phyloP scores from a whole-genome alignment of 2,329 filamentous ascomycete species.

The Neofusicoccum kwambonambiense region DNA sequence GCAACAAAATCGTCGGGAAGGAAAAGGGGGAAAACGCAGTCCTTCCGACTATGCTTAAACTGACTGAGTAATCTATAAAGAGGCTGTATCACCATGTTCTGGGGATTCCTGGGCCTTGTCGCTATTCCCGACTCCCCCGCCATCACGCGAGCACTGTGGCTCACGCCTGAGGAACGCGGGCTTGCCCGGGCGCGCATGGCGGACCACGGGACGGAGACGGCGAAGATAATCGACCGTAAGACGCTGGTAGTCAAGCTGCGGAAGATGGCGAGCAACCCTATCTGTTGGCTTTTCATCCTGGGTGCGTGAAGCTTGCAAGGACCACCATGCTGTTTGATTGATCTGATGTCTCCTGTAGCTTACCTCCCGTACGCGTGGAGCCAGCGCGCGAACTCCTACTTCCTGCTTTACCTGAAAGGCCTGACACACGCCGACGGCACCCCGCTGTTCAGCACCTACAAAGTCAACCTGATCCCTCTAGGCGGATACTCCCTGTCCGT shows the following conservation, averaged over 20 bases:
- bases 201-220: not conserved
- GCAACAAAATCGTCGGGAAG: too few species aligned
- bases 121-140: slow-evolving; percentile 20
- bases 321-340: too few species aligned
- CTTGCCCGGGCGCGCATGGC: not conserved
- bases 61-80: not conserved
- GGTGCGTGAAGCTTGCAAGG: not conserved
- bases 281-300: slow-evolving; percentile 19
- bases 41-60: not conserved
- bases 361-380: slow-evolving; percentile 21
- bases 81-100: slow-evolving; percentile 20
- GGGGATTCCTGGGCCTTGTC: slow-evolving; percentile 18
- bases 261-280: slow-evolving; percentile 15
- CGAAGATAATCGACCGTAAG: slow-evolving; percentile 15
- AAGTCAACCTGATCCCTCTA: slow-evolving; percentile 22
- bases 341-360: not conserved
- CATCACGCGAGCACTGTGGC: slow-evolving; percentile 21
- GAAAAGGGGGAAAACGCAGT: too few species aligned
- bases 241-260: slow-evolving; percentile 17
- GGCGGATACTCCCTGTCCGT: slow-evolving; percentile 20
- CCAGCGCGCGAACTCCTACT: slow-evolving; percentile 21
- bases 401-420: slow-evolving; percentile 20
- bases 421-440: slow-evolving; percentile 16
- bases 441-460: slow-evolving; percentile 19
- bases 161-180: slow-evolving; percentile 2